Conservation (phyloP, 2,329 filamentous ascomycete genomes). For the Sporothrix euskadiensis region DNA sequence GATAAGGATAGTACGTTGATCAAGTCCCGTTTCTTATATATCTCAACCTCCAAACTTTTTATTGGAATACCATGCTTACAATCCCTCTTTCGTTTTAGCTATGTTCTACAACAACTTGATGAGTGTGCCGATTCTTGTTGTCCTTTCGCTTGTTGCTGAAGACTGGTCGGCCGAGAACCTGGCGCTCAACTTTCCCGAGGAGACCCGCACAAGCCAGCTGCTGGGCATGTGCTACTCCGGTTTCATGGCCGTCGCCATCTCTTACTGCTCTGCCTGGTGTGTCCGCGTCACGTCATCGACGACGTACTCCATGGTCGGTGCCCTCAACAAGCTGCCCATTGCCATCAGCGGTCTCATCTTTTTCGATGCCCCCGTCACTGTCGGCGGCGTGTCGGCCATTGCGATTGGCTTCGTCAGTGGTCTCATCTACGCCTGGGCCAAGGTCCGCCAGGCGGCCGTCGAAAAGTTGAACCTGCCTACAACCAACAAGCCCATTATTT, state of each 20-base stretch:
- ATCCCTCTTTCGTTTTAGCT: constrained; percentile 53
- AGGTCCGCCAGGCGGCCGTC: constrained; percentile 73
- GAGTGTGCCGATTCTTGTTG: constrained; percentile 85
- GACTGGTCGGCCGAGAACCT: constrained; percentile 91
- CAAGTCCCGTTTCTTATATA: too few species aligned
- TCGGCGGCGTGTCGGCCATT: constrained; percentile 90
- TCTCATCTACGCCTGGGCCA: constrained; percentile 84
- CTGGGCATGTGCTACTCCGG: constrained; percentile 93
- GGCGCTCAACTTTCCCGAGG: constrained; percentile 81
- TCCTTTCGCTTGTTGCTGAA: constrained; percentile 79
- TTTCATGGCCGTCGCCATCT: constrained; percentile 92
- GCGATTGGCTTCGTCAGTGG: constrained; percentile 88
- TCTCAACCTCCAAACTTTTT: neutral
- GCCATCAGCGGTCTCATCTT: constrained; percentile 90
- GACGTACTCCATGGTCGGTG: constrained; percentile 98
- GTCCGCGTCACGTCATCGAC: constrained; percentile 96
- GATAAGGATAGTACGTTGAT: constrained; percentile 89
- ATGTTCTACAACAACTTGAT: constrained; percentile 99
- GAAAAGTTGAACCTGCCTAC: constrained; percentile 67
- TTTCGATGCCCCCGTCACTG: constrained; percentile 90
- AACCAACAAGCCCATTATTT: constrained; percentile 53
- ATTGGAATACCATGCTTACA: neutral
- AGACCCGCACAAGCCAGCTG: constrained; percentile 75
- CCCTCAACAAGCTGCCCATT: constrained; percentile 96
- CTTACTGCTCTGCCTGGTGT: constrained; percentile 99